Conservation (phyloP, 768 basidiomycete species). For the Pleurotus cornucopiae region DNA sequence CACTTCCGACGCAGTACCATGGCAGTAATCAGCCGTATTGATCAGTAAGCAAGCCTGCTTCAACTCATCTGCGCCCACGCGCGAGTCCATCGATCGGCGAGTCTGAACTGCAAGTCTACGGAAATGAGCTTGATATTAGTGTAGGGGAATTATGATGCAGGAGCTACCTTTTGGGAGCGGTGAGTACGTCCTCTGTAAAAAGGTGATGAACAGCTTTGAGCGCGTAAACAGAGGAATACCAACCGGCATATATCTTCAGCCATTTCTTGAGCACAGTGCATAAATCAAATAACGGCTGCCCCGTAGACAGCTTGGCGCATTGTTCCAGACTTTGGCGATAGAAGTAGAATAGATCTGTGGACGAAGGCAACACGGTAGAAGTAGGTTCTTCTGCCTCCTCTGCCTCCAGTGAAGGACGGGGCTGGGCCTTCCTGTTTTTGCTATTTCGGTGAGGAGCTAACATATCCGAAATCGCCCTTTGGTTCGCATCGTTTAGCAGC, state of each 20-base stretch:
- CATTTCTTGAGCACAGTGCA: slow-evolving; percentile 86
- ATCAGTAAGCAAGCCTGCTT: slow-evolving; percentile 85
- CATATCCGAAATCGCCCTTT: slow-evolving; percentile 89
- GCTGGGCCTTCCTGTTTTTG: slow-evolving; percentile 35
- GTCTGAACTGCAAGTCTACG: slow-evolving; percentile 33
- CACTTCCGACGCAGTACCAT: slow-evolving; percentile 85
- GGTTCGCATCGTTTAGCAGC: not conserved
- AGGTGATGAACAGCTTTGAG: not conserved
- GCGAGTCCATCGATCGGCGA: slow-evolving; percentile 75
- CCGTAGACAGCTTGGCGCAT: slow-evolving; percentile 86
- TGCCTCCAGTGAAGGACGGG: slow-evolving; percentile 66
- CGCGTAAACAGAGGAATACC: slow-evolving; percentile 13
- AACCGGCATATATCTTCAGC: slow-evolving; percentile 90
- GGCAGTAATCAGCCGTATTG: slow-evolving; percentile 98
- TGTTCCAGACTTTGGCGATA: slow-evolving; percentile 94
- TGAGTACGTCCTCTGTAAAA: slow-evolving; percentile 78
- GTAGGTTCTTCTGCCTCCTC: slow-evolving; percentile 35
- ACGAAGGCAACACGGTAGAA: slow-evolving; percentile 80
- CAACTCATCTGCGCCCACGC: slow-evolving; percentile 72
- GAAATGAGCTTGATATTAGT: not conserved
- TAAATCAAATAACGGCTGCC: slow-evolving; percentile 79
- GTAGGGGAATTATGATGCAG: too few relatives aligned
- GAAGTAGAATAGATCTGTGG: slow-evolving; percentile 96
- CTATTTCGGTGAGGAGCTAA: slow-evolving; percentile 70
- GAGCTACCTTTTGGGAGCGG: slow-evolving; percentile 23